Evolutionary conservation across 768 basidiomycete species (phyloP).

Genomic region (Mycena haematopus): DNA sequence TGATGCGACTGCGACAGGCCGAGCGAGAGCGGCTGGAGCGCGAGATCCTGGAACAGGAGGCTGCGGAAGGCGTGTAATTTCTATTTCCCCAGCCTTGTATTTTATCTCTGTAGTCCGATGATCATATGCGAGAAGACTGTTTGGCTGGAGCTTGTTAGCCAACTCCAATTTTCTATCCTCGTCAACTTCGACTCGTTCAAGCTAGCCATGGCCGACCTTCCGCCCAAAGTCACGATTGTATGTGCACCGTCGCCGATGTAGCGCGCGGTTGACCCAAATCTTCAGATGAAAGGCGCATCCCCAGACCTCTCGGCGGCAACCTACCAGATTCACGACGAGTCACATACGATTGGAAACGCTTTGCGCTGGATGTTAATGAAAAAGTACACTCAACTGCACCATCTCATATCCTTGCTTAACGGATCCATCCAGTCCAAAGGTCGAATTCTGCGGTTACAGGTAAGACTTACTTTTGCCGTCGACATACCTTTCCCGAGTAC

Average conservation of each 20-base stretch:
- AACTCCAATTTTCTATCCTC: too few relatives aligned
- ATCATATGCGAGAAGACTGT: too few relatives aligned
- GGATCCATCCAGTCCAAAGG: constrained; percentile 73
- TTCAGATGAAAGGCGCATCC: constrained; percentile 84
- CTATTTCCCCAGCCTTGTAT: not conserved
- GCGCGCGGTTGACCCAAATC: not conserved
- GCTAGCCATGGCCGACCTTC: constrained; percentile 11
- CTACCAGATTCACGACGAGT: constrained; percentile 91
- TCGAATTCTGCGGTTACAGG: constrained; percentile 99
- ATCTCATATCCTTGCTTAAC: constrained; percentile 10
- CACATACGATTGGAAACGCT: constrained; percentile 95
- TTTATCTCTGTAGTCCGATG: too few relatives aligned
- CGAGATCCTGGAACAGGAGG: constrained; percentile 78
- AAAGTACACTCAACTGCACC: constrained; percentile 63
- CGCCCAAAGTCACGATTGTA: constrained; percentile 19
- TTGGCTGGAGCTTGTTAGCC: too few relatives aligned
- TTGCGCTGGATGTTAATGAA: constrained; percentile 99
- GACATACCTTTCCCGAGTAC: not conserved
- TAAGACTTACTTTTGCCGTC: constrained; percentile 35
- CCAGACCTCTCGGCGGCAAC: constrained; percentile 88
- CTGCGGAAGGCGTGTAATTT: constrained; percentile 39
- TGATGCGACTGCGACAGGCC: constrained; percentile 82
- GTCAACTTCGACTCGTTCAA: too few relatives aligned
- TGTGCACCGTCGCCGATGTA: not conserved
- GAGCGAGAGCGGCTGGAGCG: constrained; percentile 78